Evolutionary conservation across 257 asterid species (phyloP).

Genomic region (Lycium barbarum): DNA sequence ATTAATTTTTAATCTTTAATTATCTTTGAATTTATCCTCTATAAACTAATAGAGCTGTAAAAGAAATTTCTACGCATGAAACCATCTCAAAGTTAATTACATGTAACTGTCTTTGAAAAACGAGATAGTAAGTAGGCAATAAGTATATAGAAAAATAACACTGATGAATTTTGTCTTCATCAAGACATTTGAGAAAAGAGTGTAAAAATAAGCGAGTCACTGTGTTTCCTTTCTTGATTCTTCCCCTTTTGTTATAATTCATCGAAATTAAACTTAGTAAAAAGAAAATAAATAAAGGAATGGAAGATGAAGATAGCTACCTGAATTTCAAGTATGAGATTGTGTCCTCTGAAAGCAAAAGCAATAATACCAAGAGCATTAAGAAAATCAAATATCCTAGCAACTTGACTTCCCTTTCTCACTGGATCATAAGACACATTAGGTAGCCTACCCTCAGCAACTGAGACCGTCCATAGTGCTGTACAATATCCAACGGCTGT

Average conservation of each 20-base stretch:
- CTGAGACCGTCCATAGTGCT: conserved; percentile 75
- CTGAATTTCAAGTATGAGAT: conserved; percentile 93
- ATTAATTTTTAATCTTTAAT: background rate
- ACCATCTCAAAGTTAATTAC: background rate
- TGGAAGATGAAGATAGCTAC: conserved; percentile 36
- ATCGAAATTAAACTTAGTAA: too few species aligned
- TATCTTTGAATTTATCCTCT: background rate
- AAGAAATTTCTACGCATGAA: background rate
- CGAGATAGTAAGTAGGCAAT: too few species aligned
- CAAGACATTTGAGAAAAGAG: too few species aligned
- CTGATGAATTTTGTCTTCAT: too few species aligned
- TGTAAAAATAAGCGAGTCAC: too few species aligned
- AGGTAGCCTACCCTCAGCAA: conserved; percentile 66
- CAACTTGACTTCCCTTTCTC: conserved; percentile 39
- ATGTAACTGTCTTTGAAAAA: background rate
- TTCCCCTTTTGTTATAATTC: too few species aligned
- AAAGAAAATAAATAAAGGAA: too few species aligned
- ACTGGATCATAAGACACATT: conserved; percentile 69
- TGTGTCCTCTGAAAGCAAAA: conserved; percentile 92
- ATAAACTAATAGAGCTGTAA: background rate
- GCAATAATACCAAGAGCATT: conserved; percentile 92
- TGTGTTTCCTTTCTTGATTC: too few species aligned
- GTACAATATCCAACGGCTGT: conserved; percentile 91
- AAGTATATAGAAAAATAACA: too few species aligned
- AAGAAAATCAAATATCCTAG: conserved; percentile 58